phyloP scores from a whole-genome alignment of 1,284 basidiomycete species.

The Phlebopus sp. region DNA sequence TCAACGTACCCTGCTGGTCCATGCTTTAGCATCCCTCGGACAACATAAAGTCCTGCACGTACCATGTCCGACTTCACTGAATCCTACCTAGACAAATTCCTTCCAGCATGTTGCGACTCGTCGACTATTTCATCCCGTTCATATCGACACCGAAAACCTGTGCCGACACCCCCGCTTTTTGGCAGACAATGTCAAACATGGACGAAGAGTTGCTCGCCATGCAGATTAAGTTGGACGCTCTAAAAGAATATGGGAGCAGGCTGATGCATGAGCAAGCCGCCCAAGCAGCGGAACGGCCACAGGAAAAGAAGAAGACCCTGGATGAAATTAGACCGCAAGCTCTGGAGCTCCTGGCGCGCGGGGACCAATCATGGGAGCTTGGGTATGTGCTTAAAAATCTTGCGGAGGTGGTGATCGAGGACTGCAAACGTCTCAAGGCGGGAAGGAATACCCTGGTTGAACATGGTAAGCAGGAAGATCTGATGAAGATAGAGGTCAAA shows the following conservation, averaged over 20 bases:
- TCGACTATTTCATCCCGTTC: no score
- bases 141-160: no score
- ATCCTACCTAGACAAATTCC: no score
- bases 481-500: neutral
- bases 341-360: neutral
- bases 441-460: neutral
- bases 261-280: no score
- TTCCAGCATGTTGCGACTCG: no score
- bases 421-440: neutral
- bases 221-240: no score
- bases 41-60: neutral
- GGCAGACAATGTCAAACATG: no score
- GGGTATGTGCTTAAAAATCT: slow-evolving; percentile 4
- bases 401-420: neutral
- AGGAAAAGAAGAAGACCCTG: neutral
- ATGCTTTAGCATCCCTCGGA: neutral
- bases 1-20: neutral
- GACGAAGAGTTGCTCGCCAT: no score
- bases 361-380: neutral
- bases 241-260: no score
- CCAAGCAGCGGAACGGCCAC: no score
- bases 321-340: neutral
- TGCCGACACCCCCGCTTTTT: no score
- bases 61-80: no score
- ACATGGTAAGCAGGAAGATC: neutral